Evolutionary conservation across 805 yeast species (phyloP), one percentile per base, ranked within the genome.

Genomic region (Cyberlindnera maclurae): DNA sequence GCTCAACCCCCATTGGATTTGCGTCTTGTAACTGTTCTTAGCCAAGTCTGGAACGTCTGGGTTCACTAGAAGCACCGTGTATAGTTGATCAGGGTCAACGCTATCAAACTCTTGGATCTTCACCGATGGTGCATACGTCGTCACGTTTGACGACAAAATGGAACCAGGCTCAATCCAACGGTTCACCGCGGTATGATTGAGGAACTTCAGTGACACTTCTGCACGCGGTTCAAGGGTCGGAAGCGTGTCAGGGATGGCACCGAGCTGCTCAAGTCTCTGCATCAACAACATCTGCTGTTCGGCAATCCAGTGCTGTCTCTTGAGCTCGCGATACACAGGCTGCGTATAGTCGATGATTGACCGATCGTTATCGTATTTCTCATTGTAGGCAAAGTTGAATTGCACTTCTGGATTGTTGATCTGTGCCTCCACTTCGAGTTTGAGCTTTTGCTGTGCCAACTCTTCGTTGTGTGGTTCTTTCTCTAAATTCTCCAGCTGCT

Each of bases 191-290:
- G 75, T 67, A 45, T 77, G 77, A 54, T 79, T 84, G 5, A 88
- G 80, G 56, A 89, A 89, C 62, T 77, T 78, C 33, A 93, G 54
- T 33, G 74, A 68, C 5, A 90, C 84, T 37, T 83, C 87, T 13
- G 76, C 90, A 45, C 70, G 64, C 15, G 97, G 97, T 9, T 73
- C 79, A 41, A 93, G 62, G 2, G 97, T 88, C 20, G 97, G 93
- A 59, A 93, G 58, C 3, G 97, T 89, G 58, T 93, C 98, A 12
- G 98, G 98, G 42, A 93, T 84, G 31, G 86, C 86, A 31, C 73
- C 73, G 49, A 87, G 65, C 40, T 82, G 78, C 64, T 93, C 98
- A 38, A 93, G 63, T 66, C 97, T 78, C 65, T 93, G 97, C 93
- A 93, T 86, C 38, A 81, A 67, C 37, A 86, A 57, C 85, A 87